Evolutionary conservation across 1,284 basidiomycete species (phyloP), one percentile per base, ranked within the genome.

Genomic region (Wolfiporia cocos): DNA sequence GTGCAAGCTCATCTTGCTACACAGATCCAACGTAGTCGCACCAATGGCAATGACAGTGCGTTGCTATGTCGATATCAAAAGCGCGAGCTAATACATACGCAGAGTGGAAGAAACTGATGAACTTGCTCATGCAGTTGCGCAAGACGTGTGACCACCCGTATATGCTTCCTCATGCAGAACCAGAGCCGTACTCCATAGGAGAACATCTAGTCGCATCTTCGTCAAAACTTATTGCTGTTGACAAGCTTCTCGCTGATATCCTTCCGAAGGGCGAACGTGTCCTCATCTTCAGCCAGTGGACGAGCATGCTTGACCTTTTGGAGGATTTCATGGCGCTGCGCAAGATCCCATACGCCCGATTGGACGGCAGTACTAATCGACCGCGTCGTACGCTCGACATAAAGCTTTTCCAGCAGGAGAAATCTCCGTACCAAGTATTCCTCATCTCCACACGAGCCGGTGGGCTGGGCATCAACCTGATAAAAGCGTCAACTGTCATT

Each of bases 381-480:
- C 68, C 78, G 6, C 65, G 77, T 17, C 72, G 79, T 21, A 62
- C 67, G 0, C 54, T 82, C 22, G 74, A 78, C 51, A 81, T 82
- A 33, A 72, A 66, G 44, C 55, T 81, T 40, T 81, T 81, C 51
- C 78, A 81, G 55, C 69, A 73, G 52, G 72, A 77, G 37, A 59
- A 67, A 10, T 78, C 74, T 1, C 69, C 86, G 0, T 86, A 86
- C 50, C 76, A 88, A 55, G 85, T 89, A 5, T 91, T 84, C 65
- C 64, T 93, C 34, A 74, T 93, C 6, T 90, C 88, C 5, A 93
- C 91, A 0, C 77, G 83, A 46, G 91, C 91, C n/a, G 90, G 90
- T 51, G 89, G 90, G 39, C 68, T 93, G 37, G 90, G 72, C 36
- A 81, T 93, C 69, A 93, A 92, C 56, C 68, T 92, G 44, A 91